Percentiles rank a stretch among this genome's conserved stretches.
phyloP scores from a whole-genome alignment of 2,329 filamentous ascomycete genomes.

The Endoconidiophora polonica region DNA sequence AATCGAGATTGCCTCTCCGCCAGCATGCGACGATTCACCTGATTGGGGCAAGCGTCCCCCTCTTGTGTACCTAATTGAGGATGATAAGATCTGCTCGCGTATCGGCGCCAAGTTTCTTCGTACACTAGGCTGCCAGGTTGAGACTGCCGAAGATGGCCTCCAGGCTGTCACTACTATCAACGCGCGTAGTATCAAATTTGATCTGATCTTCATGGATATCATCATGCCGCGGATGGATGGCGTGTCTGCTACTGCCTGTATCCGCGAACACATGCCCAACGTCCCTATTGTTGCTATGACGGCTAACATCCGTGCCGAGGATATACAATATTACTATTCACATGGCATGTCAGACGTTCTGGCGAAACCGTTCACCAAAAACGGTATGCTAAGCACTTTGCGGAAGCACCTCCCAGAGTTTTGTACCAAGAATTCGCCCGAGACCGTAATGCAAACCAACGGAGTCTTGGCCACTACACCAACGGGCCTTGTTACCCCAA shows the following conservation, averaged over 20 bases:
- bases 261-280: conserved; percentile 66
- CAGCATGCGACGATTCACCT: conserved; percentile 18
- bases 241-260: conserved; percentile 84
- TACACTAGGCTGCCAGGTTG: conserved; percentile 49
- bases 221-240: conserved; percentile 96
- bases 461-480: conserved; percentile 1
- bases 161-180: conserved; percentile 80
- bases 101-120: conserved; percentile 53
- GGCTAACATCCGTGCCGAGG: conserved; percentile 89
- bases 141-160: conserved; percentile 64
- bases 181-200: conserved; percentile 33
- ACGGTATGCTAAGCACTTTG: conserved; percentile 68
- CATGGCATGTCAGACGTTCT: conserved; percentile 99
- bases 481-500: not conserved
- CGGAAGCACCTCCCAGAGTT: conserved; percentile 79
- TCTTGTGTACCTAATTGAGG: conserved; percentile 80
- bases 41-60: conserved; percentile 47
- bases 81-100: conserved; percentile 49
- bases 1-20: not conserved
- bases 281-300: conserved; percentile 97
- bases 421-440: conserved; percentile 2
- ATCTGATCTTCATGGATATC: conserved; percentile 75
- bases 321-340: conserved; percentile 93
- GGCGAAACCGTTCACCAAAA: conserved; percentile 88
- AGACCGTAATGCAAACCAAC: not conserved